Evolutionary conservation across 139 green algal species (phyloP).

Genomic region (Chlorella sorokiniana): DNA sequence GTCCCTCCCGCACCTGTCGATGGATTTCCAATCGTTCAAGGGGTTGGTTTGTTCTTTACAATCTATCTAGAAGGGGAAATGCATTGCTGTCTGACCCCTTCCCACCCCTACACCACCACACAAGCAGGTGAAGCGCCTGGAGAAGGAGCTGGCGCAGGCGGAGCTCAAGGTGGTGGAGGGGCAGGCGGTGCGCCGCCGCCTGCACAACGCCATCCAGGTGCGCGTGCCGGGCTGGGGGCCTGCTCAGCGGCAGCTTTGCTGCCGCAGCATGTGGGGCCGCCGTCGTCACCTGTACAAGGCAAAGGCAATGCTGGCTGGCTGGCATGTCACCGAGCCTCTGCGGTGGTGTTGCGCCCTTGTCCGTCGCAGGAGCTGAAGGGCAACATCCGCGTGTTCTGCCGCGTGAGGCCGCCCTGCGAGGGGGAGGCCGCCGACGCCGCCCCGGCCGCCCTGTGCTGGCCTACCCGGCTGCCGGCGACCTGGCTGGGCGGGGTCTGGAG

Average conservation of each 20-base stretch:
- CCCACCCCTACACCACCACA: neutral
- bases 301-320: neutral
- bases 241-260: neutral
- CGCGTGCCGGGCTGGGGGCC: too few relatives aligned
- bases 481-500: constrained; percentile 47
- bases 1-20: too few relatives aligned
- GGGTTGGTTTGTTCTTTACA: too few relatives aligned
- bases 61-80: too few relatives aligned
- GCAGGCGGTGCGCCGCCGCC: constrained; percentile 57
- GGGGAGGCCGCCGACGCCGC: constrained; percentile 31
- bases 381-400: constrained; percentile 92
- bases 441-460: constrained; percentile 30
- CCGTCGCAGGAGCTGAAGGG: constrained; percentile 75
- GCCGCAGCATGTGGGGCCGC: neutral
- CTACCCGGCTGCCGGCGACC: constrained; percentile 54
- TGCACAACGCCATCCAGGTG: constrained; percentile 78
- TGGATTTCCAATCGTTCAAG: too few relatives aligned
- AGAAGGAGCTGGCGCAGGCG: constrained; percentile 53
- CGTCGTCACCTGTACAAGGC: neutral
- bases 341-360: neutral
- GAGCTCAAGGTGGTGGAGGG: constrained; percentile 44
- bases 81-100: neutral
- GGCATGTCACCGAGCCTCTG: neutral
- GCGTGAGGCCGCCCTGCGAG: constrained; percentile 59
- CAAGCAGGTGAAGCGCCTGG: constrained; percentile 63